Evolutionary conservation across 208 protist genomes (phyloP).

Genomic region (Porcisia hertigi): DNA sequence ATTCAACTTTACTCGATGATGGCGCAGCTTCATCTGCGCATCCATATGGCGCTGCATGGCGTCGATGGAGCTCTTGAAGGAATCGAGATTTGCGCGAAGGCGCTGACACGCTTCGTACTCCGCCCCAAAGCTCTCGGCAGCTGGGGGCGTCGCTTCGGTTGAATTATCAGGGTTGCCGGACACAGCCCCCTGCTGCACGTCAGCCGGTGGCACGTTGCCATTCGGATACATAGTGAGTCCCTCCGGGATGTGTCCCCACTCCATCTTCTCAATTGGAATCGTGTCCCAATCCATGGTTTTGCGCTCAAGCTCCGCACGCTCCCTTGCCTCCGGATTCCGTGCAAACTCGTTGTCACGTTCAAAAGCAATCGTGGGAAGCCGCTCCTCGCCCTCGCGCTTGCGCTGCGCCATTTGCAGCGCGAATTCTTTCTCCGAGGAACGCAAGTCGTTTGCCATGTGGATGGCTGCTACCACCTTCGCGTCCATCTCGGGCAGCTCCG

Average conservation of each 20-base stretch:
- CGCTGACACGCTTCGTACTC: constrained; percentile 40
- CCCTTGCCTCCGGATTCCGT: not conserved
- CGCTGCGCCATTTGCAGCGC: constrained; percentile 59
- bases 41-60: constrained; percentile 62
- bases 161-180: not conserved
- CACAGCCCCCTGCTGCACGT: not conserved
- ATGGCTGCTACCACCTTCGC: constrained; percentile 46
- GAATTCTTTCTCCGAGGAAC: constrained; percentile 70
- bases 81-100: constrained; percentile 58
- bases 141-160: not conserved
- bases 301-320: constrained; percentile 10
- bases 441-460: constrained; percentile 72
- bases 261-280: constrained; percentile 58
- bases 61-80: constrained; percentile 78
- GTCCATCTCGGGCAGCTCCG: constrained; percentile 26
- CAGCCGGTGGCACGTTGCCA: constrained; percentile 23
- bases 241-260: constrained; percentile 79
- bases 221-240: constrained; percentile 76
- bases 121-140: constrained; percentile 25
- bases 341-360: constrained; percentile 32
- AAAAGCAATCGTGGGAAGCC: constrained; percentile 51
- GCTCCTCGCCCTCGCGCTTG: constrained; percentile 57
- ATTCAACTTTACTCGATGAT: constrained; percentile 42
- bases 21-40: constrained; percentile 52
- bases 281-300: constrained; percentile 24